A percentile compares a stretch with the other conserved stretches of the same genome.
phyloP scores from a whole-genome alignment of 2,329 filamentous ascomycete species.

The Anthostomella pinea region DNA sequence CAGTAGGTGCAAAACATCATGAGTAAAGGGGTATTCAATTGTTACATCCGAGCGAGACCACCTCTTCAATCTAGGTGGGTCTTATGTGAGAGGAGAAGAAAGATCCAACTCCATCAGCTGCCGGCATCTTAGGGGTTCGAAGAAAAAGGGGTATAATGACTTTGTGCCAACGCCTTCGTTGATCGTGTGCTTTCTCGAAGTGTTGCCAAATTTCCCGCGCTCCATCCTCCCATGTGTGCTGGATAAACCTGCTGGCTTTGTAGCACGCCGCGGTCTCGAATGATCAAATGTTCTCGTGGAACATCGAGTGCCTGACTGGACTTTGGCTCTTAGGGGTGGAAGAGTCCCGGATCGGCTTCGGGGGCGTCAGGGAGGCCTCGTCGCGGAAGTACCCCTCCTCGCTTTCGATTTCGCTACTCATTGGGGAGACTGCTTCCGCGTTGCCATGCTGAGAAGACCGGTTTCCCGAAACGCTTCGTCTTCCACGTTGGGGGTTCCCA shows the following conservation, averaged over 20 bases:
- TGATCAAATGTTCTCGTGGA: conserved; percentile 51
- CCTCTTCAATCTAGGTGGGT: too few relatives aligned
- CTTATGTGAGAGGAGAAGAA: not conserved
- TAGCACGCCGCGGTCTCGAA: too few relatives aligned
- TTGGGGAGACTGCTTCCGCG: conserved; percentile 19
- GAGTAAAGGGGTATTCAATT: conserved; percentile 12
- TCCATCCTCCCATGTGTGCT: too few relatives aligned
- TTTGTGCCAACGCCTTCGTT: not conserved
- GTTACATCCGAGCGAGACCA: conserved; percentile 6
- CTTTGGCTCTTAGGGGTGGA: conserved; percentile 43
- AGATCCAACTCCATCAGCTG: not conserved
- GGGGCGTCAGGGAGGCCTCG: conserved; percentile 35
- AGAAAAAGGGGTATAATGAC: too few relatives aligned
- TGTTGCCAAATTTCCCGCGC: too few relatives aligned
- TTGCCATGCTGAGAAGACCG: conserved; percentile 20
- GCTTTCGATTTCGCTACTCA: conserved; percentile 33
- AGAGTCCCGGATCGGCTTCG: conserved; percentile 35
- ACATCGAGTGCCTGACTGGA: conserved; percentile 56
- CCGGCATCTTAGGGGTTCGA: not conserved
- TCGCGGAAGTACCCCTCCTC: conserved; percentile 37
- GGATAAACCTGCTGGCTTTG: too few relatives aligned
- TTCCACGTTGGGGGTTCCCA: conserved; percentile 31
- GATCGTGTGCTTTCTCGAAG: too few relatives aligned
- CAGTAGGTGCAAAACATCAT: conserved; percentile 2
- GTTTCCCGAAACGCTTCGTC: conserved; percentile 16